phyloP scores from a whole-genome alignment of 768 basidiomycete genomes.

The Boletus pseudopeckii region DNA sequence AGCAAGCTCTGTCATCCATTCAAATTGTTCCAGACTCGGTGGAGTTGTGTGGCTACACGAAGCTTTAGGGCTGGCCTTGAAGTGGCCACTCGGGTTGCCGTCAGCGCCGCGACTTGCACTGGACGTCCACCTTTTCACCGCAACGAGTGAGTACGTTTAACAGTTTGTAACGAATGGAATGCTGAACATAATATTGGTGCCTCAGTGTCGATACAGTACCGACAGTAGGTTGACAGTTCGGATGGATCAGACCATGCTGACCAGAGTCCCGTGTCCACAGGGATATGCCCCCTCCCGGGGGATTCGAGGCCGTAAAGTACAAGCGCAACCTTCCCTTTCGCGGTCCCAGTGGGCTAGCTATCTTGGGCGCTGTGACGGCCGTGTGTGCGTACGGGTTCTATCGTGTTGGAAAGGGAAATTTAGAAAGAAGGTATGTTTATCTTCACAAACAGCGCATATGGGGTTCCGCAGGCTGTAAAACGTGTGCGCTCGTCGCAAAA shows the following conservation, averaged over 20 bases:
- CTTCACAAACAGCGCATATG: conserved; percentile 19
- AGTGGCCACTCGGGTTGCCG: neutral
- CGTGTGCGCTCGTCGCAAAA: conserved; percentile 74
- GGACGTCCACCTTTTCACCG: neutral
- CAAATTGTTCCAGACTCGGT: conserved; percentile 6
- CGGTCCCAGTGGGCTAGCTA: conserved; percentile 78
- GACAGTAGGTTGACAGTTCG: conserved; percentile 26
- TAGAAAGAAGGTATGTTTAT: conserved; percentile 82
- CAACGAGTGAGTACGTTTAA: conserved; percentile 18
- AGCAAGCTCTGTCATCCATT: neutral
- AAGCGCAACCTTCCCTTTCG: conserved; percentile 92
- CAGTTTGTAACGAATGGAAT: neutral
- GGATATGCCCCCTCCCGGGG: conserved; percentile 93
- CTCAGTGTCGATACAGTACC: conserved; percentile 27
- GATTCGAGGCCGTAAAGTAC: conserved; percentile 91
- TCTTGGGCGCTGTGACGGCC: conserved; percentile 82
- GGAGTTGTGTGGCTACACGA: neutral
- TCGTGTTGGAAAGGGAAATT: conserved; percentile 83
- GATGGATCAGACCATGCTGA: conserved; percentile 6
- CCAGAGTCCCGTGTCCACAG: conserved; percentile 39
- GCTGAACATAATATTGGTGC: neutral
- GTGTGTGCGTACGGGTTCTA: conserved; percentile 92
- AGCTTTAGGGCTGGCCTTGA: conserved; percentile 30
- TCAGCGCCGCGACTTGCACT: conserved; percentile 2
- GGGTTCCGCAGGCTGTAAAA: conserved; percentile 62